A percentile compares a stretch with the other conserved stretches of the same genome.
Evolutionary conservation across 2,329 filamentous ascomycete genomes (phyloP).

Genomic region (Fusarium caatingaense): DNA sequence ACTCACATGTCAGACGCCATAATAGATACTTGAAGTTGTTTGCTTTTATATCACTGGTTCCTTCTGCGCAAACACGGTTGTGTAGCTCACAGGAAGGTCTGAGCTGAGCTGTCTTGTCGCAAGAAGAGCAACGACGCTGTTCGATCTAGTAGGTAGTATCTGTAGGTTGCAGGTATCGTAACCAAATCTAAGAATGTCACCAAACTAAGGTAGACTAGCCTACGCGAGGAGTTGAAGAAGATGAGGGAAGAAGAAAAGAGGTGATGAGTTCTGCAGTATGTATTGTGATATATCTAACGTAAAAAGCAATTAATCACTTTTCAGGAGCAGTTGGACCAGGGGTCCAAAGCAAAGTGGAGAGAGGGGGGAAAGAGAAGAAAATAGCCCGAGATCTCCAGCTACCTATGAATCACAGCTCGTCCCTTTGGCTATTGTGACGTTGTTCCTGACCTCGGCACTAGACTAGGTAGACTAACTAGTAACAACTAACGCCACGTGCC

Average conservation of each 20-base stretch:
- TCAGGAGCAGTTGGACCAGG: not conserved
- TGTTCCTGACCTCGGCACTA: conserved; percentile 5
- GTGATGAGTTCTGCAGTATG: not conserved
- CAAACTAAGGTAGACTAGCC: not conserved
- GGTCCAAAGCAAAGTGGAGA: conserved; percentile 11
- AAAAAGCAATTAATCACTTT: conserved; percentile 2
- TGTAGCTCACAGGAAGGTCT: conserved; percentile 3
- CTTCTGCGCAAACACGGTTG: conserved; percentile 20
- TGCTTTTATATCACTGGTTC: conserved; percentile 20
- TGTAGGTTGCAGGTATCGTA: not conserved
- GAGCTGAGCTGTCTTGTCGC: conserved; percentile 1
- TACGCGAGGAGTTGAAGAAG: not conserved
- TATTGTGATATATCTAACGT: not conserved
- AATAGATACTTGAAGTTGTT: conserved; percentile 16
- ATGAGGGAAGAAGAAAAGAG: not conserved
- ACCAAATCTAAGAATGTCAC: not conserved
- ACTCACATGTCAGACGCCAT: conserved; percentile 33
- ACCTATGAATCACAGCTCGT: not conserved
- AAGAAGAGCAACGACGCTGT: conserved; percentile 2
- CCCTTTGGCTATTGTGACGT: not conserved
- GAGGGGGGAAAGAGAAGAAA: not conserved
- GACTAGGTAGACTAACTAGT: not conserved
- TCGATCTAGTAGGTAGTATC: not conserved
- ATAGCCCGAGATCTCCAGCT: not conserved
- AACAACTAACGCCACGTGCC: conserved; percentile 8